phyloP scores from a whole-genome alignment of 768 basidiomycete species.

The Hypholoma sublateritium region DNA sequence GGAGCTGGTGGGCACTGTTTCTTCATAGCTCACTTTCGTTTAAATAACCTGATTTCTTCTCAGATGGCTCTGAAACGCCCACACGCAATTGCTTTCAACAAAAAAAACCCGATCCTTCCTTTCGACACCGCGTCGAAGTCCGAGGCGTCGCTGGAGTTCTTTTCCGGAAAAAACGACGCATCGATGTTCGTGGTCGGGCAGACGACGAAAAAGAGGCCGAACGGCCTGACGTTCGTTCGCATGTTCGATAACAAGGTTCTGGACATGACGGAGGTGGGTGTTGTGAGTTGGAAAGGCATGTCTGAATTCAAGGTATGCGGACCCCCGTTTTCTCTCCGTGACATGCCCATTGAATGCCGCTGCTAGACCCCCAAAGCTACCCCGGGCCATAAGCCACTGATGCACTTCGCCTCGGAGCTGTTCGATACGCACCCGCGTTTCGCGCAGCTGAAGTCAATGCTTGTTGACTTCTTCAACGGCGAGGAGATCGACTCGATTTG shows the following conservation, averaged over 20 bases:
- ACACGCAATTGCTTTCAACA: slow-evolving; percentile 86
- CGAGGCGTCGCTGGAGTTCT: slow-evolving; percentile 77
- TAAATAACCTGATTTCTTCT: not conserved
- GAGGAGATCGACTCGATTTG: slow-evolving; percentile 83
- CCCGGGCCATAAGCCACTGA: slow-evolving; percentile 85
- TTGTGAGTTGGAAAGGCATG: slow-evolving; percentile 81
- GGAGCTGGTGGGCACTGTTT: slow-evolving; percentile 67
- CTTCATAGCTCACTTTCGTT: not conserved
- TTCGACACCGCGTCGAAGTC: slow-evolving; percentile 66
- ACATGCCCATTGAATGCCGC: not conserved
- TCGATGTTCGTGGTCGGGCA: slow-evolving; percentile 88
- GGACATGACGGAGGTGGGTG: slow-evolving; percentile 95
- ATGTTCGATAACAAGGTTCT: slow-evolving; percentile 85
- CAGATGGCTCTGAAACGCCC: slow-evolving; percentile 96
- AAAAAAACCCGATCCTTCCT: slow-evolving; percentile 88
- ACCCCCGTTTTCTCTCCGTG: not conserved
- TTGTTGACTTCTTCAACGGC: slow-evolving; percentile 89
- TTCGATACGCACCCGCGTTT: slow-evolving; percentile 95
- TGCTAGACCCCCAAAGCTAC: slow-evolving; percentile 82
- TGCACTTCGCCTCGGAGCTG: slow-evolving; percentile 94
- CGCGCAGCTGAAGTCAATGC: slow-evolving; percentile 86
- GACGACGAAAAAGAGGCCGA: slow-evolving; percentile 91
- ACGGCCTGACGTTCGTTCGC: slow-evolving; percentile 81
- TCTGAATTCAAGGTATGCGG: slow-evolving; percentile 74
- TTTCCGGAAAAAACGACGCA: slow-evolving; percentile 92